phyloP scores from a whole-genome alignment of 441 rosid species.

The Populus hybrid region DNA sequence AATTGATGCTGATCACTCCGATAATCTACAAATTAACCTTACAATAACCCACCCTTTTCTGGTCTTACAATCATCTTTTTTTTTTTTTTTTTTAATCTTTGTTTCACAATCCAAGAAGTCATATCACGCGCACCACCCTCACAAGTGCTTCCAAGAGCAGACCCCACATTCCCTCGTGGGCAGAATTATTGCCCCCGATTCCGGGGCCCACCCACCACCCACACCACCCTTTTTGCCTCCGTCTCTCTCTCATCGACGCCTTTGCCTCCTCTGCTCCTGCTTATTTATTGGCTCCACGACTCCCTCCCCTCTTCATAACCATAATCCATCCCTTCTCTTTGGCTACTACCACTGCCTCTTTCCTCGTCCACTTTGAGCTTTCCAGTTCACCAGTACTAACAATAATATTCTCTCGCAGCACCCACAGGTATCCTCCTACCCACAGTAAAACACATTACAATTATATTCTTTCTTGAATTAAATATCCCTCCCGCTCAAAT shows the following conservation, averaged over 20 bases:
- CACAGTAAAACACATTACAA: not conserved
- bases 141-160: conserved; percentile 22
- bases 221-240: not conserved
- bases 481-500: not conserved
- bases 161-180: conserved; percentile 42
- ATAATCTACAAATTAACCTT: too few species aligned
- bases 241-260: not conserved
- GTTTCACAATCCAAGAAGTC: conserved; percentile 17
- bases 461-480: not conserved
- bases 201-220: conserved; percentile 23
- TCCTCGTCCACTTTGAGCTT: not conserved
- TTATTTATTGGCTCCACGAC: conserved; percentile 30
- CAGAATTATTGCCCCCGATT: conserved; percentile 48
- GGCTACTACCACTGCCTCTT: not conserved
- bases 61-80: too few species aligned
- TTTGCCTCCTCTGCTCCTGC: not conserved
- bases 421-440: not conserved
- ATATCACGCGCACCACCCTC: conserved; percentile 17
- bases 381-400: not conserved
- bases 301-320: not conserved
- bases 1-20: too few species aligned
- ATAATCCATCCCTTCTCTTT: not conserved
- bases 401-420: not conserved
- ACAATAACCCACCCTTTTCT: too few species aligned
- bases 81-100: not conserved